Conservation (phyloP, 345 rosid genomes). For the Chamaenerion angustifolium region DNA sequence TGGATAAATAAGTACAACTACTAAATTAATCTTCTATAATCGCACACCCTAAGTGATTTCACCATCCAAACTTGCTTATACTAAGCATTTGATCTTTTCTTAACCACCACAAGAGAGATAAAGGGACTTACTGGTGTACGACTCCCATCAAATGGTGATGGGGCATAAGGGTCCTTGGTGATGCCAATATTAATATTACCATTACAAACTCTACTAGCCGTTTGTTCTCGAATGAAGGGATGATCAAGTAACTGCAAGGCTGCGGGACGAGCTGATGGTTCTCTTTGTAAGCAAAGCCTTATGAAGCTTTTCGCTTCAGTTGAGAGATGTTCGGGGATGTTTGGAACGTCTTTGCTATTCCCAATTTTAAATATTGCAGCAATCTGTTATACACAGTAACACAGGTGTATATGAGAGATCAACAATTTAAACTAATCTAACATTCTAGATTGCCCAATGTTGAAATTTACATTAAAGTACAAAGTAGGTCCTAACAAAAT, state of each 20-base stretch:
- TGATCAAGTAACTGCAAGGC: constrained; percentile 67
- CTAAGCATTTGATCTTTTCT: neutral
- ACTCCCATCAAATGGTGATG: constrained; percentile 47
- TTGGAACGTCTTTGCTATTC: constrained; percentile 88
- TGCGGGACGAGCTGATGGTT: constrained; percentile 69
- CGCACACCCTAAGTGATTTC: too few relatives aligned
- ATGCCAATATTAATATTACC: constrained; percentile 19
- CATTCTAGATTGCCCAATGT: too few relatives aligned
- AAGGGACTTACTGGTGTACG: constrained; percentile 44
- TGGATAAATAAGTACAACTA: too few relatives aligned
- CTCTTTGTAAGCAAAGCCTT: constrained; percentile 76
- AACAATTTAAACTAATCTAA: constrained; percentile 3
- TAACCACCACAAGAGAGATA: neutral
- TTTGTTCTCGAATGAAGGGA: constrained; percentile 55
- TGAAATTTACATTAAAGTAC: neutral
- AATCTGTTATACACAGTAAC: constrained; percentile 43
- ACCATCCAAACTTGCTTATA: neutral
- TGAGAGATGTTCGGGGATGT: constrained; percentile 87
- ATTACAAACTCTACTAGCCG: constrained; percentile 26
- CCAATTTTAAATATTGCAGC: constrained; percentile 98
- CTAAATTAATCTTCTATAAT: too few relatives aligned
- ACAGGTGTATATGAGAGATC: neutral
- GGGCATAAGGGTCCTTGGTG: constrained; percentile 38
- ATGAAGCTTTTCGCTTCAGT: constrained; percentile 67
- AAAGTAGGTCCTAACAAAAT: neutral